Evolutionary conservation across 768 basidiomycete species (phyloP), one percentile per base, ranked within the genome.

Genomic region (Kwoniella heveanensis): DNA sequence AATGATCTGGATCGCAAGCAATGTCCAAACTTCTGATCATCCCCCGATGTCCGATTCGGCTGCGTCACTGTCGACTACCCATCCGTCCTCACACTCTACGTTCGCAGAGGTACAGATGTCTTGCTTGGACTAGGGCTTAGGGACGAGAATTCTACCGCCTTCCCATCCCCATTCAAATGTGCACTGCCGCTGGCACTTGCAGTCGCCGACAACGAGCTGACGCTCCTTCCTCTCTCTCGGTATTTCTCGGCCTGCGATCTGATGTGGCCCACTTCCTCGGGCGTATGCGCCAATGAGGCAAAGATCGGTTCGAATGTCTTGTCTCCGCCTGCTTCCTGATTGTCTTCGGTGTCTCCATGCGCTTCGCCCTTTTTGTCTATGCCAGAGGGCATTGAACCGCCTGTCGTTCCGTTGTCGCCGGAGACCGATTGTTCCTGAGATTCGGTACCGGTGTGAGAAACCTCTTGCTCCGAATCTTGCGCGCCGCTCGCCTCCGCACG

Each of bases 241-340:
- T 29, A n/a, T 17, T 44, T 44, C 39, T 9, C 39, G 19, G 39
- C 39, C 39, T 44, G 39, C 17, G 39, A 44, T 44, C 19, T 52
- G 54, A 76, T 73, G 46, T 76, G 72, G 44, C 66, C 69, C 32
- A 71, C 27, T 37, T 76, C 72, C 26, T 64, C 71, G 7, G 69
- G 69, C 2, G 74, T 76, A 64, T 76, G 74, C 5, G 74, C 72
- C 15, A 76, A 48, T 24, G 60, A 64, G 1, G 74, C 70, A 48
- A 76, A 76, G 29, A 69, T 69, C 2, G 74, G 74, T 56, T 57
- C 53, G 17, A 37, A 51, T 0, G 51, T 25, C 22, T 44, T 25
- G 24, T 24, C 19, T 22, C 44, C 36, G 1, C 21, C 1, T n/a
- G 50, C 50, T n/a, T 24, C 24, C 46, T 12, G 26, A 13, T 22